Percentiles rank a stretch among this genome's conserved stretches.
Conservation (phyloP, 768 basidiomycete species). For the Chlorophyllum brunneum region DNA sequence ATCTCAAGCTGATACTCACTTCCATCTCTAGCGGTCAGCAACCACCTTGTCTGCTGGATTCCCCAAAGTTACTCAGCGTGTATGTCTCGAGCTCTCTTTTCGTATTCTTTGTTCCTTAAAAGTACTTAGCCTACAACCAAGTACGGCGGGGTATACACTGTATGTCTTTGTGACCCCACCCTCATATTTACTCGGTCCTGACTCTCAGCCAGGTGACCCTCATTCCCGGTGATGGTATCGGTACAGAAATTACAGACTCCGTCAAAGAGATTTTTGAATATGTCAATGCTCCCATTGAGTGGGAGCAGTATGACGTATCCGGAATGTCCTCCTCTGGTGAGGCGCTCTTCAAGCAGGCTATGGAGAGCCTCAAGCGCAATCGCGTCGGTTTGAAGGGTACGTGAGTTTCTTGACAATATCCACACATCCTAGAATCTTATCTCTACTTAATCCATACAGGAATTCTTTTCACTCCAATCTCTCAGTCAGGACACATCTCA, state of each 20-base stretch:
- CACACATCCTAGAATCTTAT: no score
- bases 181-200: slow-evolving; percentile 19
- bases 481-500: slow-evolving; percentile 93
- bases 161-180: slow-evolving; percentile 31
- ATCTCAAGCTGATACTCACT: slow-evolving; percentile 5
- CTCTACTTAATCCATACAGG: slow-evolving; percentile 44
- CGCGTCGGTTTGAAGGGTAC: slow-evolving; percentile 96
- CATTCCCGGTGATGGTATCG: slow-evolving; percentile 98
- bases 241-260: slow-evolving; percentile 94
- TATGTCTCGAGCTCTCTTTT: slow-evolving; percentile 28
- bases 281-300: slow-evolving; percentile 97
- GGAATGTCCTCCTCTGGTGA: slow-evolving; percentile 94
- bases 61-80: slow-evolving; percentile 69
- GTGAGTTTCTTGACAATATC: slow-evolving; percentile 16
- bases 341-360: slow-evolving; percentile 93
- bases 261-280: slow-evolving; percentile 99
- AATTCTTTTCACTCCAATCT: slow-evolving; percentile 97
- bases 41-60: slow-evolving; percentile 79
- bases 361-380: slow-evolving; percentile 97
- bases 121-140: slow-evolving; percentile 70
- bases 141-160: slow-evolving; percentile 91
- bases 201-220: slow-evolving; percentile 72
- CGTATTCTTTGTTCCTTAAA: slow-evolving; percentile 8
- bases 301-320: slow-evolving; percentile 98
- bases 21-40: slow-evolving; percentile 51